A percentile compares a stretch with the other conserved stretches of the same genome.
Evolutionary conservation across 805 yeast genomes (phyloP).

Genomic region (Komagataella kurtzmanii): DNA sequence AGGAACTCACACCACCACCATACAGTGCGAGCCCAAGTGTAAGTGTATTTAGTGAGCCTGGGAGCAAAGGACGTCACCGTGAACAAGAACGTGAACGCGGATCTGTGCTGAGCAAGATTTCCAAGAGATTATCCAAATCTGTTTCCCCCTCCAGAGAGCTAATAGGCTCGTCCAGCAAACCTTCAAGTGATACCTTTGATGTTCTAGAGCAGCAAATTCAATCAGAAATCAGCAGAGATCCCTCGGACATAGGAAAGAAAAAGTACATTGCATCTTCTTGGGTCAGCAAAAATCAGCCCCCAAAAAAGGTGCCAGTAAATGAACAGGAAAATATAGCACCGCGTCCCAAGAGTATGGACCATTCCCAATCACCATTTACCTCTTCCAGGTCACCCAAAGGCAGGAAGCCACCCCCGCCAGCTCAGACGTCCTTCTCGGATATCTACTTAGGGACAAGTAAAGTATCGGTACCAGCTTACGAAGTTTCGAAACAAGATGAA

Average conservation of each 20-base stretch:
- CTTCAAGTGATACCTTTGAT: neutral
- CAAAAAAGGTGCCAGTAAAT: neutral
- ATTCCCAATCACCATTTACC: neutral
- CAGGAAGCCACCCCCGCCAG: neutral
- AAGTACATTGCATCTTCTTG: neutral
- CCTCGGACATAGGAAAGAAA: neutral
- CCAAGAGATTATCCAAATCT: neutral
- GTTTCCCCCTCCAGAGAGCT: neutral
- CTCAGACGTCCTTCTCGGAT: neutral
- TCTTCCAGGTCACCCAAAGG: neutral
- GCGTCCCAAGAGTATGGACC: neutral
- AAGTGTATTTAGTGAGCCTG: neutral
- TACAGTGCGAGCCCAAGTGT: neutral
- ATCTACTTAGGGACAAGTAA: neutral
- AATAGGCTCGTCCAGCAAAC: neutral
- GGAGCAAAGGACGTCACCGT: neutral
- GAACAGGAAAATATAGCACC: neutral
- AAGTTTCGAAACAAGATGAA: constrained; percentile 13
- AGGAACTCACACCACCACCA: neutral
- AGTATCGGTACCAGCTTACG: neutral
- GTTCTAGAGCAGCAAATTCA: neutral
- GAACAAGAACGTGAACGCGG: neutral
- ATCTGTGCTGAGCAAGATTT: neutral
- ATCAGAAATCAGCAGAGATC: neutral
- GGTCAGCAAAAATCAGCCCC: neutral